phyloP scores from a whole-genome alignment of 192 early-diverging fungal genomes.

The Coemansia sp. region DNA sequence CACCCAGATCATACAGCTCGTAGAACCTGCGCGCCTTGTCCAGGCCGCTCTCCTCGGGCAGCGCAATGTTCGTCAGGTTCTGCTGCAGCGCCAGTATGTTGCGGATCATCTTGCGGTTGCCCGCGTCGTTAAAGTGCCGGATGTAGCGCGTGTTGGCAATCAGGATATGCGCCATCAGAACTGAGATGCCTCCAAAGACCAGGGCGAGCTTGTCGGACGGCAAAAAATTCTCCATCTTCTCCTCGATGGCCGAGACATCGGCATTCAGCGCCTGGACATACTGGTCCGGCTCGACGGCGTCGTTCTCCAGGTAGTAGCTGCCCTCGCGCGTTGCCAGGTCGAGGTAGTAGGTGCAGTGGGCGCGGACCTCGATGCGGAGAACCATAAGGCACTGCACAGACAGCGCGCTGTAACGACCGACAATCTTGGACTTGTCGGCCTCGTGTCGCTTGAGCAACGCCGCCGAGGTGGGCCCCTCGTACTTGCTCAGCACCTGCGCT shows the following conservation, averaged over 20 bases:
- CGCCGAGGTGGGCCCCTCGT: conserved; percentile 49
- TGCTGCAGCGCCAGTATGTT: conserved; percentile 86
- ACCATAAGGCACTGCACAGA: conserved; percentile 79
- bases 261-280: conserved; percentile 81
- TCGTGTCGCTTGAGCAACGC: conserved; percentile 53
- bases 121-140: conserved; percentile 64
- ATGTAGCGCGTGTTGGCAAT: conserved; percentile 66
- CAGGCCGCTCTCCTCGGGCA: conserved; percentile 62
- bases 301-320: conserved; percentile 73
- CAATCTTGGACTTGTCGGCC: conserved; percentile 39
- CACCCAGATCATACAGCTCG: conserved; percentile 63
- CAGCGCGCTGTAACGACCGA: conserved; percentile 66
- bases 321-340: conserved; percentile 91
- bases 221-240: conserved; percentile 62
- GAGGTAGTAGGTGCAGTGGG: conserved; percentile 81
- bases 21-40: conserved; percentile 72
- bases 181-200: conserved; percentile 78
- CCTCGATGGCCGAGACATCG: conserved; percentile 74
- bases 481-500: conserved; percentile 29
- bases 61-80: conserved; percentile 76
- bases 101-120: conserved; percentile 72
- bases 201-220: conserved; percentile 64
- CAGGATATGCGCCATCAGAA: conserved; percentile 69
- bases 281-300: conserved; percentile 79
- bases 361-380: conserved; percentile 77